A percentile compares a stretch with the other conserved stretches of the same genome.
These are phyloP conservation scores for Dovyalis caffra DNA, from an alignment of 345 rosid species.

Conservation along the genomic window DNA sequence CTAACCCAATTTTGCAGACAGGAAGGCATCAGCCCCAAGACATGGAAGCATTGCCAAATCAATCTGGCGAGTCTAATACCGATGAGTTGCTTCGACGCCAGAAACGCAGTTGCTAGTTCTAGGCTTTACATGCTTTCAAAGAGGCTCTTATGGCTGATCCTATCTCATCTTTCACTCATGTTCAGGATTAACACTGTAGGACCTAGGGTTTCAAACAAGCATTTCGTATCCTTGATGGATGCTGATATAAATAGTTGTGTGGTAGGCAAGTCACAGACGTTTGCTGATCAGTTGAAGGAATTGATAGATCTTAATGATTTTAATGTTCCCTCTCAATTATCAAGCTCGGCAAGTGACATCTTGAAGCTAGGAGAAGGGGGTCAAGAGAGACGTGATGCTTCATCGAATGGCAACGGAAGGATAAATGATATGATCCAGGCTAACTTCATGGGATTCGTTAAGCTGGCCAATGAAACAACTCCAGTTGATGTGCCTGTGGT, in stretches of 20 bases:
- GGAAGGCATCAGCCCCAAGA: constrained; percentile 49
- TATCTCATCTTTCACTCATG: constrained; percentile 60
- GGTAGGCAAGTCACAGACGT: constrained; percentile 7
- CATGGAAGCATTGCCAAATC: constrained; percentile 70
- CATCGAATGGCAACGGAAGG: constrained; percentile 5
- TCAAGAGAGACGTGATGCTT: constrained; percentile 1
- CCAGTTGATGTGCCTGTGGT: neutral
- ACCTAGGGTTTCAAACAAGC: constrained; percentile 8
- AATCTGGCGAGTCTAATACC: constrained; percentile 51
- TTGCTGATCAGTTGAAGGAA: constrained; percentile 36
- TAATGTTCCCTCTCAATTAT: constrained; percentile 15
- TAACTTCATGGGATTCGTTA: constrained; percentile 27
- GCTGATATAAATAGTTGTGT: constrained; percentile 26
- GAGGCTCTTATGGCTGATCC: constrained; percentile 43
- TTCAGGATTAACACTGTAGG: constrained; percentile 39
- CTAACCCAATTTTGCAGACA: constrained; percentile 60
- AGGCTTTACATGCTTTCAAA: constrained; percentile 25
- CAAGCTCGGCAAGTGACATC: constrained; percentile 7
- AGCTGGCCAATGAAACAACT: constrained; percentile 19
- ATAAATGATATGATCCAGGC: constrained; percentile 37
- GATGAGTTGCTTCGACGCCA: constrained; percentile 58
- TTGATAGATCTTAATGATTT: constrained; percentile 28
- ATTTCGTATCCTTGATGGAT: constrained; percentile 33
- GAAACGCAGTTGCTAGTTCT: constrained; percentile 52
- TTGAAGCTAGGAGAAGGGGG: constrained; percentile 7